These are phyloP conservation scores for Vaccinium corymbosum DNA, from an alignment of 148 eudicot genomes.

Conservation along the genomic window DNA sequence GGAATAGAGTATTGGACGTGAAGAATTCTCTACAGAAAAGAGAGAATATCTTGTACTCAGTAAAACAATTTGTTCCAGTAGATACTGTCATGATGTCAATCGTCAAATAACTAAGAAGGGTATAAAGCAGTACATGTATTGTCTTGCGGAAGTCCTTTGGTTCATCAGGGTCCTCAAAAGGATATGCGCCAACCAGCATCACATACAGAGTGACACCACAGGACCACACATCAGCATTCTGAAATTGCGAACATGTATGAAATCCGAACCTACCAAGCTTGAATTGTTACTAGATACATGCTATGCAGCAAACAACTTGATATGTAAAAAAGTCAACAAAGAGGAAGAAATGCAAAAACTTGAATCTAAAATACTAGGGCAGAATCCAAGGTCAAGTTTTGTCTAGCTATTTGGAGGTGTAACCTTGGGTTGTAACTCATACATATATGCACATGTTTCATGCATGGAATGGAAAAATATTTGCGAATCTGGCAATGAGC, in stretches of 20 bases:
- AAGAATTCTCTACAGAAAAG: constrained; percentile 63
- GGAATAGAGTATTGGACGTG: constrained; percentile 78
- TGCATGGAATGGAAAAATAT: no score
- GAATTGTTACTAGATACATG: background rate
- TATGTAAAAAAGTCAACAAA: background rate
- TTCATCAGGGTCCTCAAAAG: constrained; percentile 90
- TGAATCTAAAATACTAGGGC: background rate
- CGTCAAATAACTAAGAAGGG: background rate
- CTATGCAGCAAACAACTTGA: background rate
- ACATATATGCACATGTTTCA: no score
- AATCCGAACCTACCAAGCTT: background rate
- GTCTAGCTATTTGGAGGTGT: no score
- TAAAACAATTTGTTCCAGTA: background rate
- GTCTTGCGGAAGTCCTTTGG: constrained; percentile 86
- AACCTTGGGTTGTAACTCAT: no score
- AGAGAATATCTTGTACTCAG: background rate
- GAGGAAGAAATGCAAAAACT: background rate
- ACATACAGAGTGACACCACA: constrained; percentile 95
- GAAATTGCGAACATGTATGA: constrained; percentile 20
- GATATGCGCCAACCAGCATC: constrained; percentile 88
- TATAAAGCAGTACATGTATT: constrained; percentile 43
- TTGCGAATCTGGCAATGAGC: no score
- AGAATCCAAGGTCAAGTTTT: no score
- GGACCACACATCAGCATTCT: constrained; percentile 99
- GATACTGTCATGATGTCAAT: background rate